Evolutionary conservation across 163 green algal genomes (phyloP).

Genomic region (Chlamydomonas reinhardtii): DNA sequence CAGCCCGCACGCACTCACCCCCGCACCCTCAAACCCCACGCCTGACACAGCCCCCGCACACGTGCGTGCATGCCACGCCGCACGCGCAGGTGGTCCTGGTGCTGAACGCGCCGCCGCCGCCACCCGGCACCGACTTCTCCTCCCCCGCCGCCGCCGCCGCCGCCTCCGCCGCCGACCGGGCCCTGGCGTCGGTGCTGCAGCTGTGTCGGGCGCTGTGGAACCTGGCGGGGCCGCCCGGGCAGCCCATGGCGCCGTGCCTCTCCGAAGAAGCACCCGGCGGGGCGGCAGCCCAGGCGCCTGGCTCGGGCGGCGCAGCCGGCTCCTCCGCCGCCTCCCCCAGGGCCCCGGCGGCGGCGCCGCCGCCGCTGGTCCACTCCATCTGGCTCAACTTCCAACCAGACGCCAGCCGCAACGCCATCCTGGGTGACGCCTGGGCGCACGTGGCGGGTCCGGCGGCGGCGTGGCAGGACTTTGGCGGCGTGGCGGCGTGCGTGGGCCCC

Average conservation of each 20-base stretch:
- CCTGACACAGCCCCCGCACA: too few species aligned
- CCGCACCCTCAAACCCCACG: too few species aligned
- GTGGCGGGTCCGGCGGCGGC: slow-evolving; percentile 65
- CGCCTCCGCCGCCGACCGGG: background rate
- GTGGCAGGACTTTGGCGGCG: slow-evolving; percentile 76
- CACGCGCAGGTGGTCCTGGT: slow-evolving; percentile 40
- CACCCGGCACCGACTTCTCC: background rate
- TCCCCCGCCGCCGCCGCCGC: background rate
- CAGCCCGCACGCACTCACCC: too few species aligned
- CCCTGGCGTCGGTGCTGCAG: slow-evolving; percentile 1
- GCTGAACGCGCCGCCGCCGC: slow-evolving; percentile 4
- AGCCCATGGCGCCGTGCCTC: background rate
- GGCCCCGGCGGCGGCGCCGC: background rate
- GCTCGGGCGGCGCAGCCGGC: too few species aligned
- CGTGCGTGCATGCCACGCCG: too few species aligned
- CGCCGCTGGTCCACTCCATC: slow-evolving; percentile 78
- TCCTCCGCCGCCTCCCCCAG: background rate
- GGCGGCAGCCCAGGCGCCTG: too few species aligned
- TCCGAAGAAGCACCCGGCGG: background rate
- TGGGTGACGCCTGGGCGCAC: slow-evolving; percentile 72
- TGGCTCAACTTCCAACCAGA: slow-evolving; percentile 84
- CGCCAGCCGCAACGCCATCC: slow-evolving; percentile 65
- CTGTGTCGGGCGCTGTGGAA: slow-evolving; percentile 37
- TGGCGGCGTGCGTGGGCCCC: slow-evolving; percentile 72
- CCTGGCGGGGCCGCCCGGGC: slow-evolving; percentile 5